Base-by-base conservation (phyloP, 1,284 basidiomycete genomes). In the Microbotryomycetes sp. region DNA sequence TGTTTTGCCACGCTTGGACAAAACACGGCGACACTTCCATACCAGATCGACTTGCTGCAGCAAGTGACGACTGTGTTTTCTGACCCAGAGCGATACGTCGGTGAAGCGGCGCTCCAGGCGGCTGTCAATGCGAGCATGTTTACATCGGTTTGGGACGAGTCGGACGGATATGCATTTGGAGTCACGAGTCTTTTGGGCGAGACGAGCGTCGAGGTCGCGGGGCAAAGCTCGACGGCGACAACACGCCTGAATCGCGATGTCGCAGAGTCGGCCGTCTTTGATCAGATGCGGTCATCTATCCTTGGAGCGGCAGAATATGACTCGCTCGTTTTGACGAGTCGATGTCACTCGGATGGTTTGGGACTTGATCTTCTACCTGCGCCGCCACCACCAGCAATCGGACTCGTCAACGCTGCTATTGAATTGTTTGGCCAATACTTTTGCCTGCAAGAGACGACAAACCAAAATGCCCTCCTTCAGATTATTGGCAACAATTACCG, bases 151-250 rank as follows among this genome's bases (percentile, higher is more conserved):
- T 97, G 96, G 94, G 83, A 87, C 61, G 83, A 84, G 58, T 79
- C 82, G 0, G 94, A 97, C 73, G 90, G 91, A 0, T 94, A 92
- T 74, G 92, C 87, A 0, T 94, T 90, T 76, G 96, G 94, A 3
- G 83, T 97, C 11, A 91, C 91, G 1, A 89, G 83, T 55, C 77
- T 88, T 26, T 70, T 79, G 28, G 64, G 66, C 4, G 78, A 76
- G 2, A 73, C 74, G 5, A 67, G 68, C 52, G 62, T 48, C 54
- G 60, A 47, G 11, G 52, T 68, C 29, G 66, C 69, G 5, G 27
- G 30, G 45, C n/a, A 21, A 11, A 55, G 27, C 16, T 41, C 35
- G 11, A 9, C 35, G 9, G 9, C 35, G 9, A 11, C 35, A 75
- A 88, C 18, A 15, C 51, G 52, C 16, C 57, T 70, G 66, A 89